phyloP scores from a whole-genome alignment of 164 flowering plant genomes.

The Nymphaea colorata region DNA sequence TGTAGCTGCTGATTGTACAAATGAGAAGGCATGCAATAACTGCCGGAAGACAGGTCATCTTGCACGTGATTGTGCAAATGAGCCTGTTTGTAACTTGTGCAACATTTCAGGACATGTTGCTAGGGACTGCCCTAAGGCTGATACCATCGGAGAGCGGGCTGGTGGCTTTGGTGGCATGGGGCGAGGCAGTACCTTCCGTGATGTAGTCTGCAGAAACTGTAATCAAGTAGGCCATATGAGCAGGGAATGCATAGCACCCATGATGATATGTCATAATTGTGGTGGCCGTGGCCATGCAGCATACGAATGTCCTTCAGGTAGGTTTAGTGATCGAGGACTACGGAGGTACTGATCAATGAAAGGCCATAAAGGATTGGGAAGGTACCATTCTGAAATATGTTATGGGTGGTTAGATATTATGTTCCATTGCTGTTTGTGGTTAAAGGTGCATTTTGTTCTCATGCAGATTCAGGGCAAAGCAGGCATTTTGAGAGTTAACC shows the following conservation, averaged over 20 bases:
- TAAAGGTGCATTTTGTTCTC: not conserved
- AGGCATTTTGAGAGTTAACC: not conserved
- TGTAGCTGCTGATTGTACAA: constrained; percentile 36
- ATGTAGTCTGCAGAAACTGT: constrained; percentile 30
- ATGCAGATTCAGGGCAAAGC: not conserved
- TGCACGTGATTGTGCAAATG: constrained; percentile 46
- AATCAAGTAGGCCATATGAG: constrained; percentile 34
- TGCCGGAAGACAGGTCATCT: constrained; percentile 48
- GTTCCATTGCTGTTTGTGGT: not conserved
- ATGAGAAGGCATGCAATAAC: constrained; percentile 47
- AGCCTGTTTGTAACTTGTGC: constrained; percentile 55
- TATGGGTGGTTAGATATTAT: not conserved
- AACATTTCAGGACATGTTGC: constrained; percentile 75
- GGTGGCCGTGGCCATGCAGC: constrained; percentile 36
- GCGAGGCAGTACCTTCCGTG: constrained; percentile 10
- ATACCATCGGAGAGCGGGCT: constrained; percentile 13
- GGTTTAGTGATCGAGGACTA: constrained; percentile 17
- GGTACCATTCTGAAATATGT: not conserved
- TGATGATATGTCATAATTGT: constrained; percentile 31
- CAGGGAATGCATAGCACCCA: not conserved
- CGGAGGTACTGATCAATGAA: constrained; percentile 15
- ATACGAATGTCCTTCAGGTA: constrained; percentile 31
- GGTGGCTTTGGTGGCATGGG: constrained; percentile 14
- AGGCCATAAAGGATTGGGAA: not conserved
- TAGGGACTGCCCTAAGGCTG: constrained; percentile 58